phyloP scores from a whole-genome alignment of 768 basidiomycete species.

The Mycena floridula region DNA sequence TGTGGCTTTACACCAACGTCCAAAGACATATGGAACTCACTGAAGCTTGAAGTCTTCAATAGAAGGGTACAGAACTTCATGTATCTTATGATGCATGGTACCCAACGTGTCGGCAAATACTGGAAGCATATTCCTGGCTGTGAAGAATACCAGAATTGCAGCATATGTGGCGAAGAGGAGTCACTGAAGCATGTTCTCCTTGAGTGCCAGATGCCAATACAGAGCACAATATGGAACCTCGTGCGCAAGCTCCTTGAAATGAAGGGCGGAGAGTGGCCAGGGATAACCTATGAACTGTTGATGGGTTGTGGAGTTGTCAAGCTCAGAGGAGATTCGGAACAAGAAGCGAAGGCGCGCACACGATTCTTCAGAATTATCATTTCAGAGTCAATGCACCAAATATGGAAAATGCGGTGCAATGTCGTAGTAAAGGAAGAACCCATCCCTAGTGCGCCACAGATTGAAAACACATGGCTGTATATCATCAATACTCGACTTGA shows the following conservation, averaged over 20 bases:
- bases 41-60: too few relatives aligned
- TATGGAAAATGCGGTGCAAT: neutral
- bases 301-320: conserved; percentile 4
- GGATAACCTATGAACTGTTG: neutral
- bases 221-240: neutral
- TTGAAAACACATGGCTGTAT: too few relatives aligned
- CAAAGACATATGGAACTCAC: too few relatives aligned
- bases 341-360: neutral
- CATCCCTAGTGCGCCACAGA: neutral
- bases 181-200: neutral
- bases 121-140: neutral
- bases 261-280: neutral
- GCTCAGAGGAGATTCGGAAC: neutral
- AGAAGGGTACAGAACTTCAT: neutral
- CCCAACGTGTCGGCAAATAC: neutral
- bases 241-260: conserved; percentile 1
- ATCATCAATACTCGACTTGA: conserved; percentile 4
- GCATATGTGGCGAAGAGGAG: neutral
- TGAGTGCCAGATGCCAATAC: neutral
- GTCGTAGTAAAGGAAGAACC: neutral
- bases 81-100: neutral
- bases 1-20: neutral
- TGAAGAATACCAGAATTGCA: neutral
- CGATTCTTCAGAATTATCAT: neutral
- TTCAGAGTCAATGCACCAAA: neutral